These are phyloP conservation scores for Platanthera guangdongensis DNA, from an alignment of 106 monocot genomes.

Conservation along the genomic window DNA sequence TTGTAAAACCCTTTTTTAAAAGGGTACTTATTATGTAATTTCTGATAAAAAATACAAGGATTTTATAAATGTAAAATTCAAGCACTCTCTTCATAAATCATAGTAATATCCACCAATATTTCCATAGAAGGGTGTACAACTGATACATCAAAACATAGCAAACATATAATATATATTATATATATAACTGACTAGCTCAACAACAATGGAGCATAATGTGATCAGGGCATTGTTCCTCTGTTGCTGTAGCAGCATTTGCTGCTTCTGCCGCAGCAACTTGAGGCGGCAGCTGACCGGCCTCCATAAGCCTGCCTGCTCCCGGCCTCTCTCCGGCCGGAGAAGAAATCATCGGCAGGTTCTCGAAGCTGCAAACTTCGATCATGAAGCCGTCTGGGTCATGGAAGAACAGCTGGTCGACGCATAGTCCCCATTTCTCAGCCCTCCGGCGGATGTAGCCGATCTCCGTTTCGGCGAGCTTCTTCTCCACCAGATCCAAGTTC, in stretches of 20 bases:
- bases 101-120: no score
- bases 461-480: constrained; percentile 50
- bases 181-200: background rate
- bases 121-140: no score
- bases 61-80: no score
- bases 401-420: constrained; percentile 86
- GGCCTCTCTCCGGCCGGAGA: constrained; percentile 21
- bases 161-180: no score
- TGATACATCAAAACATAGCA: no score
- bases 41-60: no score
- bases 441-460: constrained; percentile 34
- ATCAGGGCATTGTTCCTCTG: background rate
- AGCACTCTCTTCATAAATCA: no score
- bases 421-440: constrained; percentile 71
- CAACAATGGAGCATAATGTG: background rate
- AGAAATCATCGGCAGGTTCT: constrained; percentile 71
- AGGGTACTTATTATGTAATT: no score
- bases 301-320: constrained; percentile 22
- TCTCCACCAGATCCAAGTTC: constrained; percentile 43
- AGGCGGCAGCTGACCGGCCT: constrained; percentile 19
- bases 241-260: background rate
- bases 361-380: constrained; percentile 98
- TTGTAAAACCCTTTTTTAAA: no score
- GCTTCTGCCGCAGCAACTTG: constrained; percentile 19
- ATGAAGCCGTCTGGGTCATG: constrained; percentile 94